Conservation (phyloP, 83 land plant species). For the Picea engelmannii region DNA sequence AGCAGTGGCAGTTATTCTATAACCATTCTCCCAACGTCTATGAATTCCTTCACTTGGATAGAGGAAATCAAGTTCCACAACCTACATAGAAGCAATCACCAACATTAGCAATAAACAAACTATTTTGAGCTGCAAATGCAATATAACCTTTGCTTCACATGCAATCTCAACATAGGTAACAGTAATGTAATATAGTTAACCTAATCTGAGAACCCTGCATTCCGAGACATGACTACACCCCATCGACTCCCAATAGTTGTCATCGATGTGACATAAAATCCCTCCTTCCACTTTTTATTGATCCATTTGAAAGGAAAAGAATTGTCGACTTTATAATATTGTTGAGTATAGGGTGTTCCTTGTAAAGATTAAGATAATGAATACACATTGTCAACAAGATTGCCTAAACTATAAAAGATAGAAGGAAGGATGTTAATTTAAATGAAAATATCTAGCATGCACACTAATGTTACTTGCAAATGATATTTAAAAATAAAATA, state of each 20-base stretch:
- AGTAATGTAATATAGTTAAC: slow-evolving; percentile 13
- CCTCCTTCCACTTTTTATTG: slow-evolving; percentile 70
- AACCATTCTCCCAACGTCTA: slow-evolving; percentile 74
- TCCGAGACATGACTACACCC: slow-evolving; percentile 76
- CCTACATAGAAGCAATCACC: slow-evolving; percentile 25
- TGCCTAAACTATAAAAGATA: no score
- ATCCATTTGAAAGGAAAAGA: slow-evolving; percentile 79
- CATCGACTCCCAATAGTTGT: slow-evolving; percentile 68
- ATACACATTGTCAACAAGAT: no score
- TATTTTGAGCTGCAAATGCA: neutral
- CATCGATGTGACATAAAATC: slow-evolving; percentile 74
- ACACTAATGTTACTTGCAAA: no score
- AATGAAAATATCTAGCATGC: no score
- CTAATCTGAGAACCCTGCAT: slow-evolving; percentile 71
- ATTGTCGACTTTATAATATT: slow-evolving; percentile 75
- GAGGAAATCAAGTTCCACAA: slow-evolving; percentile 71
- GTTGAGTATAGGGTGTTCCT: slow-evolving; percentile 71
- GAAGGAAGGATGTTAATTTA: no score
- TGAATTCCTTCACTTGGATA: slow-evolving; percentile 82
- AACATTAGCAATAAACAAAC: neutral
- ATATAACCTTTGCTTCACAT: slow-evolving; percentile 20
- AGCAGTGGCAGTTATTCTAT: slow-evolving; percentile 72
- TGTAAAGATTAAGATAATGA: neutral
- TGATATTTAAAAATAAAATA: no score
- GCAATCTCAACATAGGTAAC: no score